Evolutionary conservation across 2,329 filamentous ascomycete genomes (phyloP).

Genomic region (Neobulgaria alba): DNA sequence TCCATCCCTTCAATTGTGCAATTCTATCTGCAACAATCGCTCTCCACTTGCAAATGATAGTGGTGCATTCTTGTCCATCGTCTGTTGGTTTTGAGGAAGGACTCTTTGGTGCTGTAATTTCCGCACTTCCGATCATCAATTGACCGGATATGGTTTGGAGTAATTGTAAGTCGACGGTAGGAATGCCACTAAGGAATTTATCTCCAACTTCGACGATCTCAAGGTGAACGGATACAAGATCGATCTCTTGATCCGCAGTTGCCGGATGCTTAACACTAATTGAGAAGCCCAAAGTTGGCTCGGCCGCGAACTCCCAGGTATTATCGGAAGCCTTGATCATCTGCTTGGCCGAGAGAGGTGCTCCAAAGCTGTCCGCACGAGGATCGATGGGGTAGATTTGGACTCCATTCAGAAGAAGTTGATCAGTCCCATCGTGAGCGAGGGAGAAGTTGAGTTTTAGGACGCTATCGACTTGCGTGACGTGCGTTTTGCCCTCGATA

Average conservation of each 20-base stretch:
- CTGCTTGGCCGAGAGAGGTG: constrained; percentile 39
- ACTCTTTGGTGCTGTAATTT: constrained; percentile 26
- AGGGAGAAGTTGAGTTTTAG: constrained; percentile 48
- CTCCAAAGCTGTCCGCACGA: constrained; percentile 29
- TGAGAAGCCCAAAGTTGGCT: constrained; percentile 21
- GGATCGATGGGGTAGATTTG: constrained; percentile 46
- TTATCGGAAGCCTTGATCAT: constrained; percentile 30
- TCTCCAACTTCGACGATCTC: constrained; percentile 52
- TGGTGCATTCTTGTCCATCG: constrained; percentile 32
- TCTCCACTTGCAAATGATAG: constrained; percentile 47
- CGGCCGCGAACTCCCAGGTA: constrained; percentile 20
- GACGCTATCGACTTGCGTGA: constrained; percentile 16
- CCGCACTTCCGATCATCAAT: constrained; percentile 44
- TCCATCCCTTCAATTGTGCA: constrained; percentile 27
- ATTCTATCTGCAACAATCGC: constrained; percentile 40
- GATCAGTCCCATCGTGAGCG: constrained; percentile 35
- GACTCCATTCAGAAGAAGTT: constrained; percentile 49
- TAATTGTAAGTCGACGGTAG: constrained; percentile 50
- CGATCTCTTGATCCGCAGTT: constrained; percentile 42
- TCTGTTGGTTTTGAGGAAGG: constrained; percentile 21
- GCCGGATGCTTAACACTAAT: constrained; percentile 28
- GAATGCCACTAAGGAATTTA: constrained; percentile 44
- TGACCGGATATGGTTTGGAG: constrained; percentile 49
- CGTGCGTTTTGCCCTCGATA: constrained; percentile 21
- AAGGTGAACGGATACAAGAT: constrained; percentile 45